Base-by-base conservation (phyloP, 805 yeast genomes). In the Metschnikowia chrysomelidarum region DNA sequence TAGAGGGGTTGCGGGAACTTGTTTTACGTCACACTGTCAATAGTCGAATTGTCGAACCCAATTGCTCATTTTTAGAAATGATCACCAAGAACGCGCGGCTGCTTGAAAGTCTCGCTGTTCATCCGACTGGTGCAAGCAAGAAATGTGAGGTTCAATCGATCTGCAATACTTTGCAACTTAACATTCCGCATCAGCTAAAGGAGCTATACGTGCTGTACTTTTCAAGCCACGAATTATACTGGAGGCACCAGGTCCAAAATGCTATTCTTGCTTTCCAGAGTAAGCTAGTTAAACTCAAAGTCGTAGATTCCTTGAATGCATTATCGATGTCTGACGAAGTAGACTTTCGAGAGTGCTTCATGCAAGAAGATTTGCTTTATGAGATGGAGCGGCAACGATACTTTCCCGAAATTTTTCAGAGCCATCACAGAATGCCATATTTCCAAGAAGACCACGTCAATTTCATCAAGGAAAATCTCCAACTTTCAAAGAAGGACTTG, bases 1-100 rank as follows among this genome's bases (percentile, higher is more conserved):
- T 56, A 13, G 23, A 14, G 4, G 27, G 19, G 4, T 35, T 57
- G 22, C 27, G 11, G 5, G 32, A 36, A 6, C 44, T 57, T 7
- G 44, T 39, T 24, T 34, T 53, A 5, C 30, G 43, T 8, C 30
- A 50, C 25, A 52, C 45, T 11, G 62, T 57, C 40, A 27, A 40
- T 12, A 43, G 53, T 19, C 62, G 57, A 25, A 39, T 40, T 6
- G 39, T 47, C 18, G 40, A 36, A 4, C 22, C 39, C n/a, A n/a
- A n/a, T n/a, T n/a, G n/a, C 11, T 24, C 46, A 10, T 30, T 42
- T 7, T 30, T 42, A 20, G 43, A 39, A 14, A 25, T 35, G 11
- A 12, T 42, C 19, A 35, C 43, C 8, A 27, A 23, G 13, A 30
- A 16, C 12, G 35, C 43, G 2, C 32, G 28, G 15, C 36, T 34